phyloP scores from a whole-genome alignment of 352 stramenopile genomes.

The Phytophthora lateralis region DNA sequence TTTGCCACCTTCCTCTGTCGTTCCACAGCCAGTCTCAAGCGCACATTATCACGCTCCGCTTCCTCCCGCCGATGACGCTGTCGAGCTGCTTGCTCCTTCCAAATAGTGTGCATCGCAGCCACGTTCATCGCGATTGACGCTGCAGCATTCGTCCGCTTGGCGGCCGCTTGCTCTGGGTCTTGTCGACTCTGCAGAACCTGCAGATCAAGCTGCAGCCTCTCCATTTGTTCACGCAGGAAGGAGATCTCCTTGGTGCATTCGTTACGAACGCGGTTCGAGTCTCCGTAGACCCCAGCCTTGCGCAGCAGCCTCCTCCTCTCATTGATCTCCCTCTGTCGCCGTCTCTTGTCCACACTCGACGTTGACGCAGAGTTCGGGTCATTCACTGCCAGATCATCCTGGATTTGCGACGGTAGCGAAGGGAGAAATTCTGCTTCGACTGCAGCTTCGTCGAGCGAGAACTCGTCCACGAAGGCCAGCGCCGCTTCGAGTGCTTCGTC shows the following conservation, averaged over 20 bases:
- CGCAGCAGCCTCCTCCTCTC: constrained; percentile 7
- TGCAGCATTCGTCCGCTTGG: neutral
- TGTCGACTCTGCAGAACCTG: constrained; percentile 21
- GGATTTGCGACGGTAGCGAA: neutral
- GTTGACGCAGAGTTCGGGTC: neutral
- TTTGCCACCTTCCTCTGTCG: constrained; percentile 46
- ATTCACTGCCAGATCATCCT: neutral
- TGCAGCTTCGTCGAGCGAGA: constrained; percentile 4
- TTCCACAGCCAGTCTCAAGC: constrained; percentile 43
- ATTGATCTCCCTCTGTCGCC: neutral
- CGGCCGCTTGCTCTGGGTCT: neutral
- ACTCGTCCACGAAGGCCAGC: constrained; percentile 38
- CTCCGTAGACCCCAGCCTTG: constrained; percentile 18
- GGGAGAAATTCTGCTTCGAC: neutral
- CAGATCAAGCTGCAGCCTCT: constrained; percentile 41
- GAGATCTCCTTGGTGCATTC: constrained; percentile 41
- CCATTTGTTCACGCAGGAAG: constrained; percentile 41
- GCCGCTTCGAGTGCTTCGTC: constrained; percentile 19
- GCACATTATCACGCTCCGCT: constrained; percentile 37
- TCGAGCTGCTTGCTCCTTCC: constrained; percentile 30
- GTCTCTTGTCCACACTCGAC: neutral
- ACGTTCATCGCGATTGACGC: neutral
- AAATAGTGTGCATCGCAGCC: constrained; percentile 3
- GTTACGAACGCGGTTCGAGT: constrained; percentile 36
- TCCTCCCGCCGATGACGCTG: constrained; percentile 19